Evolutionary conservation across 352 stramenopile genomes (phyloP), one percentile per base, ranked within the genome.

Genomic region (Phytophthora sojae): DNA sequence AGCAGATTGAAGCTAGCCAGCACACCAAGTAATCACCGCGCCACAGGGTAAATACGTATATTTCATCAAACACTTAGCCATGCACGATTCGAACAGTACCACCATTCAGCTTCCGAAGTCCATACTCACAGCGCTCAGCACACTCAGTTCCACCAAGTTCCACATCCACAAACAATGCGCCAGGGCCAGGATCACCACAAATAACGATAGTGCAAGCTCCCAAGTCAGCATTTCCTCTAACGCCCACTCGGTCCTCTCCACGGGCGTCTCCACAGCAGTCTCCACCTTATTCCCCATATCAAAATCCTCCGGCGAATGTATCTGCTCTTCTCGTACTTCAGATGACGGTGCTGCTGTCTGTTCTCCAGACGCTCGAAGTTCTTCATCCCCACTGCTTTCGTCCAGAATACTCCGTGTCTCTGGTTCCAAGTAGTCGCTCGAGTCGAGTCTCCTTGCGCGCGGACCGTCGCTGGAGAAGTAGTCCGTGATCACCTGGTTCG

Each of bases 401-500:
- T 64, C 61, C 56, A 64, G 25, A 60, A 69, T 68, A 12, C 12
- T 73, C 17, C 45, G 2, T 6, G 26, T 61, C 25, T 65, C 61
- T 35, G 37, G 56, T 11, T 63, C 56, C 35, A 42, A 42, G 14
- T 23, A 30, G 8, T 64, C 35, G 6, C 25, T 62, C 6, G 19
- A 52, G 45, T 37, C 44, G 2, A 55, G 52, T 11, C 26, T 69
- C 21, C 45, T 66, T 15, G 21, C 39, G 61, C 26, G 37, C 47
- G 52, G 64, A 55, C 68, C 68, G 45, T 80, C 68, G 45, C 30
- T 59, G 12, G 62, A 64, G 49, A 81, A 79, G 49, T 79, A 79
- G 35, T 79, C 51, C n/a, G 39, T 17, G 51, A 81, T 81, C 42
- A 81, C 54, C 35, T 71, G 67, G 11, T 60, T 77, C n/a, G 71